These are phyloP conservation scores for Jatropha curcas DNA, from an alignment of 345 rosid genomes.

Conservation along the genomic window DNA sequence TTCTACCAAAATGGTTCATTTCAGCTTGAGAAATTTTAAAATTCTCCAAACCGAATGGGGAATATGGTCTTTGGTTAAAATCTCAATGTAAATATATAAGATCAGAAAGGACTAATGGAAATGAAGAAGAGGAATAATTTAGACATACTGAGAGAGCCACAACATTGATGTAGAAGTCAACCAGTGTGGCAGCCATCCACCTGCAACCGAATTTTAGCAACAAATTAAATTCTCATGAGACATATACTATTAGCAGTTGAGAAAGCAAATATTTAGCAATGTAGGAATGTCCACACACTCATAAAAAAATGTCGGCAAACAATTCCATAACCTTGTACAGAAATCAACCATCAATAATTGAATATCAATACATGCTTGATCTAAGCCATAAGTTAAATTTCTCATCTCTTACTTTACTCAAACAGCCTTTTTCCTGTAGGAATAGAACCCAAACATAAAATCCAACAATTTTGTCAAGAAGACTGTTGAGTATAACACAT, in stretches of 20 bases:
- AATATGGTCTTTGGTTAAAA: no score
- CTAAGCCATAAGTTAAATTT: background rate
- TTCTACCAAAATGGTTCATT: no score
- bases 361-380: background rate
- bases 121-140: background rate
- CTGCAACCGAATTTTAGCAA: slow-evolving; percentile 35
- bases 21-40: no score
- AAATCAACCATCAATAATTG: background rate
- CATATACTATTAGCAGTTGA: background rate
- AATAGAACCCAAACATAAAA: background rate
- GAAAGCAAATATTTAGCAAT: background rate
- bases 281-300: background rate
- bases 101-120: background rate
- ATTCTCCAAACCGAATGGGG: no score
- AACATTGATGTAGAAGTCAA: slow-evolving; percentile 74
- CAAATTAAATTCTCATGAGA: background rate
- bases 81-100: no score
- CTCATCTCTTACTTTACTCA: background rate
- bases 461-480: no score
- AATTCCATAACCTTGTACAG: background rate
- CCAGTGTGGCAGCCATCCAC: slow-evolving; percentile 72
- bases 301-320: background rate
- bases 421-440: background rate
- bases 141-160: slow-evolving; percentile 64
- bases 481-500: no score